A percentile compares a stretch with the other conserved stretches of the same genome.
These are phyloP conservation scores for Panicum hallii DNA, from an alignment of 202 grass and related monocot species.

Conservation along the genomic window DNA sequence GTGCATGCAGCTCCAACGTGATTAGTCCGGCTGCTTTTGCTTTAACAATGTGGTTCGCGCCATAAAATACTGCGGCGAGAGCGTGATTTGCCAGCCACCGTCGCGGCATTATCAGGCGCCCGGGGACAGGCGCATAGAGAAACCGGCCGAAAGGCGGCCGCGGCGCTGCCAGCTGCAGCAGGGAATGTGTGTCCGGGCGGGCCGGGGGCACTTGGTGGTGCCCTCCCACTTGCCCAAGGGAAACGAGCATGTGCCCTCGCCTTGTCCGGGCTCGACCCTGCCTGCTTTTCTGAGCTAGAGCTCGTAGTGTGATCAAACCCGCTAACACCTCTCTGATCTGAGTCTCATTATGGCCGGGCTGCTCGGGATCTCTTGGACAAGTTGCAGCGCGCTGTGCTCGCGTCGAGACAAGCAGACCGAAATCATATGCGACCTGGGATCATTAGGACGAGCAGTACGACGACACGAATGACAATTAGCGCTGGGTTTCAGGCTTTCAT, in stretches of 20 bases:
- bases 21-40: not conserved
- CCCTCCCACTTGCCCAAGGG: slow-evolving; percentile 46
- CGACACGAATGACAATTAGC: slow-evolving; percentile 9
- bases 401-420: slow-evolving; percentile 19
- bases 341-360: slow-evolving; percentile 1
- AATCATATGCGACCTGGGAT: slow-evolving; percentile 37
- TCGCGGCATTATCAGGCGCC: slow-evolving; percentile 45
- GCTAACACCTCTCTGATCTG: not conserved
- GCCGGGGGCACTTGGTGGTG: not conserved
- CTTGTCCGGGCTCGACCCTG: slow-evolving; percentile 5
- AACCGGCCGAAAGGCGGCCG: slow-evolving; percentile 7
- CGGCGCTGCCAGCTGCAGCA: not conserved
- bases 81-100: slow-evolving; percentile 11
- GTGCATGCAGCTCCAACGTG: not conserved
- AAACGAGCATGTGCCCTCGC: slow-evolving; percentile 41
- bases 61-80: slow-evolving; percentile 20
- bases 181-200: slow-evolving; percentile 31
- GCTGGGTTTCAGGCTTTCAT: not conserved
- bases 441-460: slow-evolving; percentile 8
- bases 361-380: slow-evolving; percentile 43
- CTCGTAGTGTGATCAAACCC: not conserved
- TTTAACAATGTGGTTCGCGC: not conserved
- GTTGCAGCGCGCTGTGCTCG: slow-evolving; percentile 30
- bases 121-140: slow-evolving; percentile 9
- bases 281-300: not conserved